Conservation (phyloP, 2,329 filamentous ascomycete species). For the Acarospora socialis region DNA sequence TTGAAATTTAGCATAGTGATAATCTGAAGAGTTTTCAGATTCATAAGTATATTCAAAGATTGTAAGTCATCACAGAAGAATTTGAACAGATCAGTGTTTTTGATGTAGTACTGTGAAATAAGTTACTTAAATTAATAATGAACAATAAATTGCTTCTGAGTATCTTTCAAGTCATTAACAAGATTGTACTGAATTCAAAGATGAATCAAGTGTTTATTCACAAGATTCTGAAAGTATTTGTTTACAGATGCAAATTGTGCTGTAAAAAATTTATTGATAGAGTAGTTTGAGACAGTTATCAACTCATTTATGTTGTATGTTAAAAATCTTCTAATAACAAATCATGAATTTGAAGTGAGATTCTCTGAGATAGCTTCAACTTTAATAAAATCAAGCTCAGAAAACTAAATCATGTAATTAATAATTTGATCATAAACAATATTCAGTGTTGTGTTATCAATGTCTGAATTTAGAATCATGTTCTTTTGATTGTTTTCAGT, state of each 20-base stretch:
- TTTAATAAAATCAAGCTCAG: slow-evolving; percentile 17
- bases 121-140: slow-evolving; percentile 22
- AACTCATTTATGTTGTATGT: too few species aligned
- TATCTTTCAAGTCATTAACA: too few species aligned
- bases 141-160: slow-evolving; percentile 21
- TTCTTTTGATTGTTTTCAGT: slow-evolving; percentile 15
- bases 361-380: slow-evolving; percentile 26
- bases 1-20: too few species aligned
- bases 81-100: slow-evolving; percentile 25
- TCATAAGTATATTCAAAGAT: slow-evolving; percentile 26
- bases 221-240: too few species aligned
- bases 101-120: slow-evolving; percentile 19
- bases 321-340: too few species aligned
- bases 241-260: too few species aligned
- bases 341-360: slow-evolving; percentile 17
- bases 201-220: too few species aligned
- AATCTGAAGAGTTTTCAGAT: slow-evolving; percentile 24
- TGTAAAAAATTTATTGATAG: too few species aligned
- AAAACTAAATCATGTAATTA: slow-evolving; percentile 20
- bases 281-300: too few species aligned
- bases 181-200: too few species aligned
- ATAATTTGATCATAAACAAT: slow-evolving; percentile 14
- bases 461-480: slow-evolving; percentile 11
- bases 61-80: slow-evolving; percentile 28
- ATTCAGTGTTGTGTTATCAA: slow-evolving; percentile 14